phyloP scores from a whole-genome alignment of 1,139 yeast species.

The Yamadazyma oceani region DNA sequence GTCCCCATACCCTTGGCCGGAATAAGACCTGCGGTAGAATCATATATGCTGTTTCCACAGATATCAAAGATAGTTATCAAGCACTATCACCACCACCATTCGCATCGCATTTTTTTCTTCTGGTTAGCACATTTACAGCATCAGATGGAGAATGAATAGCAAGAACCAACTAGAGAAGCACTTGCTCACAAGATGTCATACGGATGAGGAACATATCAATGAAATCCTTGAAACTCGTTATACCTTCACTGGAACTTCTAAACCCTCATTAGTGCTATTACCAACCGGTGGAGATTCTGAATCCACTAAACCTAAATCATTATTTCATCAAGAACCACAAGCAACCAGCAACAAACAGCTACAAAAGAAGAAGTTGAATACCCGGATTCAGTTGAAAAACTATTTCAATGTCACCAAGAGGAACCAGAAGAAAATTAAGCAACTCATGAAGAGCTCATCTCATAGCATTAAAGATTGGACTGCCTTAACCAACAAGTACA shows the following conservation, averaged over 20 bases:
- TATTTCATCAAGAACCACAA: slow-evolving; percentile 17
- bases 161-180: slow-evolving; percentile 48
- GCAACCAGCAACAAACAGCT: slow-evolving; percentile 10
- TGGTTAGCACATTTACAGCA: too few relatives aligned
- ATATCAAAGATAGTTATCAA: too few relatives aligned
- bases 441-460: slow-evolving; percentile 22
- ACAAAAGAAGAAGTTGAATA: slow-evolving; percentile 24
- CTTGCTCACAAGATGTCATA: slow-evolving; percentile 53
- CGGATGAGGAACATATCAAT: slow-evolving; percentile 38
- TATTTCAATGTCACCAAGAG: slow-evolving; percentile 39
- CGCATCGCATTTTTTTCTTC: background rate
- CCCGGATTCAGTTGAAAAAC: slow-evolving; percentile 46
- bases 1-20: too few relatives aligned
- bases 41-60: too few relatives aligned
- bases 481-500: slow-evolving; percentile 30
- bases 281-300: slow-evolving; percentile 36
- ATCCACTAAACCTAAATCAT: slow-evolving; percentile 17
- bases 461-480: slow-evolving; percentile 22
- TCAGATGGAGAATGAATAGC: too few relatives aligned
- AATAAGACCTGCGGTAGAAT: too few relatives aligned
- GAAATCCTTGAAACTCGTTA: slow-evolving; percentile 58
- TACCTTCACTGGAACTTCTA: slow-evolving; percentile 56
- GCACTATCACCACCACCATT: too few relatives aligned
- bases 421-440: slow-evolving; percentile 38
- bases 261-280: slow-evolving; percentile 47